These are phyloP conservation scores for Colletotrichum paranaense DNA, from an alignment of 2,329 filamentous ascomycete species.

Conservation along the genomic window DNA sequence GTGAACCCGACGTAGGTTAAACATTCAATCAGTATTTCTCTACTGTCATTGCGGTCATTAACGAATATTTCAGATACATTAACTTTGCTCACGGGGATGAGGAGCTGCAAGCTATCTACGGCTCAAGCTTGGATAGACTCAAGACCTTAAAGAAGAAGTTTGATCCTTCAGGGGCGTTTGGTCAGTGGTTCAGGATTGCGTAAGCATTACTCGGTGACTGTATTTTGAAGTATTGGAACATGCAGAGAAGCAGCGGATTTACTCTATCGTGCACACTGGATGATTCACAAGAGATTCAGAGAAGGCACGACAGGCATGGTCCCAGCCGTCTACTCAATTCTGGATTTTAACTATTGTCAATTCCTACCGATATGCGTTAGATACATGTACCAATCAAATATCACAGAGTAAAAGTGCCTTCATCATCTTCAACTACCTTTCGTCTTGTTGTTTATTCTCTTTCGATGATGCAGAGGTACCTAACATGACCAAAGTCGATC, in stretches of 20 bases:
- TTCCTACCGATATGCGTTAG: no score
- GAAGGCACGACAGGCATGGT: no score
- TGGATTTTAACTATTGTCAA: no score
- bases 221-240: neutral
- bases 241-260: neutral
- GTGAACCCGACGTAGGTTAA: conserved; percentile 39
- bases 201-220: neutral
- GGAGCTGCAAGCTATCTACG: conserved; percentile 39
- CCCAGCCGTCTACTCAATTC: no score
- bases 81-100: conserved; percentile 49
- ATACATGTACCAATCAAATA: no score
- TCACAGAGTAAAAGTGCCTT: no score
- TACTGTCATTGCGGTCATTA: rapidly evolving
- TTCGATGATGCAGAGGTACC: no score
- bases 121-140: conserved; percentile 40
- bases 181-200: conserved; percentile 42
- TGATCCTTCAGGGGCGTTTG: conserved; percentile 42
- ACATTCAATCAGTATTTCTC: neutral
- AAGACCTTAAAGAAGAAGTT: conserved; percentile 41
- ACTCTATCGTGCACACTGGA: neutral
- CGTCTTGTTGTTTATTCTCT: no score
- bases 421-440: no score
- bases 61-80: conserved; percentile 13
- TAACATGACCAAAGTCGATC: no score
- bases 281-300: no score